Evolutionary conservation across 164 flowering plant genomes (phyloP), one percentile per base, ranked within the genome.

Genomic region (Akebia trifoliata): DNA sequence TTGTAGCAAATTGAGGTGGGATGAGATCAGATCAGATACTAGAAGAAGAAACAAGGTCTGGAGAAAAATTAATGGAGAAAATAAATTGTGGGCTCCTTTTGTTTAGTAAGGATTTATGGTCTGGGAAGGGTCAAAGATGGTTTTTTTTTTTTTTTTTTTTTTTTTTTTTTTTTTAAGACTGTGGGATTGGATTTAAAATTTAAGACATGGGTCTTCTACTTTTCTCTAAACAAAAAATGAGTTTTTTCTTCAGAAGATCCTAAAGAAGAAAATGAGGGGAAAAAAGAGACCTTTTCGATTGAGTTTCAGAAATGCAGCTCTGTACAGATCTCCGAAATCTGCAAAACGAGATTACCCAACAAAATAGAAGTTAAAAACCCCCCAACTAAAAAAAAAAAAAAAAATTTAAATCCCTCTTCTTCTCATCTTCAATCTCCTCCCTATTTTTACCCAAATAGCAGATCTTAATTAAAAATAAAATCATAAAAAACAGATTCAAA

Each of bases 21-120:
- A 4, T 17, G 35, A 31, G 44, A 39, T 53, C 37, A 64, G 42
- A 57, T 56, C 53, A 64, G 42, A 39, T 28, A 54, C 22, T 11
- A 55, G 31, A 34, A 37, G 40, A 49, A 35, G 17, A 26, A 20
- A 8, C n/a, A 50, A 49, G 35, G 10, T 18, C 14, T 10, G 36
- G 12, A 4, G 6, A 26, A 6, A 22, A 9, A 30, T 18, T 36
- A 63, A 38, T 39, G 46, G 22, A 63, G 50, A 30, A 30, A 4
- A 24, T 9, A 39, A n/a, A 24, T 35, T 25, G 22, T 28, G 51
- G 25, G 28, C 20, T 32, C 47, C 18, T 45, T 44, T 15, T 25
- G 18, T 31, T 57, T 15, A 30, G 45, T 25, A 59, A 28, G n/a
- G 25, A 46, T 47, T 47, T 15, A 10, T 10, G 44, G 8, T 20